A percentile compares a stretch with the other conserved stretches of the same genome.
Evolutionary conservation across 768 basidiomycete species (phyloP).

Genomic region (Hypsizygus marmoreus): DNA sequence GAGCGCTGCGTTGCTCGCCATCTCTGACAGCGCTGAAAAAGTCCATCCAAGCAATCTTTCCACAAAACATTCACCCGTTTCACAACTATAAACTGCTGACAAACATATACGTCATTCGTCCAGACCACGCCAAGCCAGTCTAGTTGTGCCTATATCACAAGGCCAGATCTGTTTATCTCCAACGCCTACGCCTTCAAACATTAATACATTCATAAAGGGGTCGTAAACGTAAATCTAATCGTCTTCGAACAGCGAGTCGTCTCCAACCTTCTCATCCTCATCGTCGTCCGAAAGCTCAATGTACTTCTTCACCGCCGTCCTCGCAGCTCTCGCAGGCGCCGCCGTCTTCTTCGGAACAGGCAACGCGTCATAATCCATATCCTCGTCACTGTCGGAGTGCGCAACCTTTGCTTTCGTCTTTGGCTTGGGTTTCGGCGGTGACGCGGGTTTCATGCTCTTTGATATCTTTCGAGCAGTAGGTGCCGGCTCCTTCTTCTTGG

Average conservation of each 20-base stretch:
- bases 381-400: slow-evolving; percentile 46
- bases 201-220: neutral
- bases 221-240: slow-evolving; percentile 6
- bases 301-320: slow-evolving; percentile 58
- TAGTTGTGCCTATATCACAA: too few species aligned
- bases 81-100: slow-evolving; percentile 9
- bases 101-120: slow-evolving; percentile 17
- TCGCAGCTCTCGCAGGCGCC: slow-evolving; percentile 52
- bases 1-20: slow-evolving; percentile 13
- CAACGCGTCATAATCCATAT: slow-evolving; percentile 43
- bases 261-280: slow-evolving; percentile 45
- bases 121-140: slow-evolving; percentile 1
- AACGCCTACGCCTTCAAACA: too few species aligned
- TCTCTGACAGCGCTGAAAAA: slow-evolving; percentile 41
- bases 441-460: slow-evolving; percentile 60
- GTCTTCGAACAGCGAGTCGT: slow-evolving; percentile 51
- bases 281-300: slow-evolving; percentile 59
- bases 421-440: slow-evolving; percentile 50
- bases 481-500: slow-evolving; percentile 38
- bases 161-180: too few species aligned
- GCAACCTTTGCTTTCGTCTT: slow-evolving; percentile 45
- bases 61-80: neutral
- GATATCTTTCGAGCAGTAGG: slow-evolving; percentile 51
- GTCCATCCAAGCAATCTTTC: slow-evolving; percentile 33
- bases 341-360: slow-evolving; percentile 43